These are phyloP conservation scores for Geotrichum klebahnii DNA, from an alignment of 1,139 yeast species.

Conservation along the genomic window DNA sequence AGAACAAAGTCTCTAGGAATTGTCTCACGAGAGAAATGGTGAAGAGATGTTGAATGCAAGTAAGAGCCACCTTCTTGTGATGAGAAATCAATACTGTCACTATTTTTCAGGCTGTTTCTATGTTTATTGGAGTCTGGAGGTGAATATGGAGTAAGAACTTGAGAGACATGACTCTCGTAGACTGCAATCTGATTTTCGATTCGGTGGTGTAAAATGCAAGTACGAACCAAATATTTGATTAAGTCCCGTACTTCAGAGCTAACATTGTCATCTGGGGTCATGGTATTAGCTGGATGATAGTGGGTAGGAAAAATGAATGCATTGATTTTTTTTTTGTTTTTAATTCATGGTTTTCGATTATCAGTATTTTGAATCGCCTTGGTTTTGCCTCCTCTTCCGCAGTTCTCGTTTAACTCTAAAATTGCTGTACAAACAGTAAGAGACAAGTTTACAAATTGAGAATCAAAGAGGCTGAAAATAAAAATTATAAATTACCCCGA, in stretches of 20 bases:
- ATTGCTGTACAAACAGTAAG: too few relatives aligned
- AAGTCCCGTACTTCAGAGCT: conserved; percentile 4
- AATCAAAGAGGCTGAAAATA: too few relatives aligned
- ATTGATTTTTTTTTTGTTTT: too few relatives aligned
- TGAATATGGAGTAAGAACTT: background rate
- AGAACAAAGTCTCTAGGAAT: conserved; percentile 15
- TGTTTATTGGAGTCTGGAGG: background rate
- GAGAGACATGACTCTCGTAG: background rate
- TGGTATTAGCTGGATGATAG: too few relatives aligned
- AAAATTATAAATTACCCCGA: too few relatives aligned
- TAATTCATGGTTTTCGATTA: too few relatives aligned
- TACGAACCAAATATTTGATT: conserved; percentile 1
- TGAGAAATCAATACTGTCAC: background rate
- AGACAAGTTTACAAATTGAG: too few relatives aligned
- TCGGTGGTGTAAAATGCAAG: conserved; percentile 13
- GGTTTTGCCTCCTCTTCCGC: too few relatives aligned
- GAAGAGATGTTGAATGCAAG: background rate
- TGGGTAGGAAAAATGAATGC: too few relatives aligned
- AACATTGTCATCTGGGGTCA: background rate
- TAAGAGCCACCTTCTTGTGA: background rate
- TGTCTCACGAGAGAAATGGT: conserved; percentile 8
- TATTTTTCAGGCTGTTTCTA: background rate
- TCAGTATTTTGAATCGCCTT: too few relatives aligned
- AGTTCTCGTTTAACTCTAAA: too few relatives aligned
- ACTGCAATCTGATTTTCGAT: conserved; percentile 11